Evolutionary conservation across 2,329 filamentous ascomycete species (phyloP).

Genomic region (Monosporascus sp.): DNA sequence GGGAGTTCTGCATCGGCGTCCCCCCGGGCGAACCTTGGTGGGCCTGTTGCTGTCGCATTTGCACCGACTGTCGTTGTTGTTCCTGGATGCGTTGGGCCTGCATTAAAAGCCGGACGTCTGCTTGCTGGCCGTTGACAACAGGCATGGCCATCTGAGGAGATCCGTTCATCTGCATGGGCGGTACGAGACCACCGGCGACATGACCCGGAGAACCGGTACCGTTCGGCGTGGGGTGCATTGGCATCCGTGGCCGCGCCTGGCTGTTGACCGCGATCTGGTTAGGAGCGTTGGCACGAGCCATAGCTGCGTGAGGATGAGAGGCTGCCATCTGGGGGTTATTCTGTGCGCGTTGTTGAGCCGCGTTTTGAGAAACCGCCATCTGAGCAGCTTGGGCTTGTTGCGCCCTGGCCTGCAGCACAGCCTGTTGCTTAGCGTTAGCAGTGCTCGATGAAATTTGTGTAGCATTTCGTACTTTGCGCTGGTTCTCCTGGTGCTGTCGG

Average conservation of each 20-base stretch:
- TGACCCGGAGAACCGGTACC: conserved; percentile 44
- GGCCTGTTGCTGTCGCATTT: conserved; percentile 37
- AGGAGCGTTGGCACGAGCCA: conserved; percentile 37
- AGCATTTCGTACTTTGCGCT: conserved; percentile 46
- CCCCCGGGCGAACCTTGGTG: conserved; percentile 33
- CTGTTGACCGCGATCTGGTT: conserved; percentile 40
- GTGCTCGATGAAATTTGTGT: conserved; percentile 12
- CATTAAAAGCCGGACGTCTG: conserved; percentile 53
- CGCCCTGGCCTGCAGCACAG: conserved; percentile 41
- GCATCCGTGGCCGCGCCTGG: conserved; percentile 46
- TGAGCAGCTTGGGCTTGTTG: conserved; percentile 41
- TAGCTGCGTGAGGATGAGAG: conserved; percentile 27
- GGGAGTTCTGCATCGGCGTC: conserved; percentile 31
- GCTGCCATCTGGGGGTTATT: conserved; percentile 29
- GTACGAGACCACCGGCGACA: conserved; percentile 45
- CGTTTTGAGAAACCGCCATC: conserved; percentile 37
- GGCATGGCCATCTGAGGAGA: conserved; percentile 68
- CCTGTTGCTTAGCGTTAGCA: conserved; percentile 26
- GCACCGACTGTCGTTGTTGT: conserved; percentile 51
- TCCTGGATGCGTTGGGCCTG: conserved; percentile 64
- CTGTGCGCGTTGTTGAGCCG: conserved; percentile 30
- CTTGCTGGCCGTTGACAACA: conserved; percentile 39
- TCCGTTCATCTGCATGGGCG: conserved; percentile 56
- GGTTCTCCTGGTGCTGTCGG: conserved; percentile 47
- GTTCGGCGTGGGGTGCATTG: conserved; percentile 49